A percentile compares a stretch with the other conserved stretches of the same genome.
Conservation (phyloP, 495 filamentous ascomycete species). For the Neurospora sp. region DNA sequence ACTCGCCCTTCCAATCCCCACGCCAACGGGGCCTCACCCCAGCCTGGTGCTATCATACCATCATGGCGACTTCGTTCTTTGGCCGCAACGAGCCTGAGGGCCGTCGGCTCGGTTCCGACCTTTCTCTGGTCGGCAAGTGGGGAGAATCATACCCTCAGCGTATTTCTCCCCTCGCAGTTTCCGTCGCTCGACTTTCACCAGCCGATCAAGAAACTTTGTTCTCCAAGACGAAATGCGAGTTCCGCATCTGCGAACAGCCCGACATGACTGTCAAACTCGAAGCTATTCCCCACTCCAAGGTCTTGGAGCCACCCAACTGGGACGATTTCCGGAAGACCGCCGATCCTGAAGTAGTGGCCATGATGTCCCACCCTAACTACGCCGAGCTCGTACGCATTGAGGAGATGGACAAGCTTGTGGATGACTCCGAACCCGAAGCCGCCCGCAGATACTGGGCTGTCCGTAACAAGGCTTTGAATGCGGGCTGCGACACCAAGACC, state of each 20-base stretch:
- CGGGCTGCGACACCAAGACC: neutral
- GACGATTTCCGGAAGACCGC: neutral
- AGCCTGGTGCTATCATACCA: neutral
- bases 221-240: conserved; percentile 1
- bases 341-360: conserved; percentile 9
- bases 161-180: conserved; percentile 1
- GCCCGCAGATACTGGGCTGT: neutral
- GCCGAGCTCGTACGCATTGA: neutral
- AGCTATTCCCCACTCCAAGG: neutral
- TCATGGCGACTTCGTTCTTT: conserved; percentile 10
- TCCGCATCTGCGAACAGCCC: conserved; percentile 6
- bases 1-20: neutral
- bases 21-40: neutral
- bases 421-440: neutral
- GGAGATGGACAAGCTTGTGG: neutral
- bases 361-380: conserved; percentile 8
- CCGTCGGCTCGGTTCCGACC: conserved; percentile 14
- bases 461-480: neutral
- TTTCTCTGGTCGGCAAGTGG: conserved; percentile 18
- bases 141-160: neutral
- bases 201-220: conserved; percentile 15
- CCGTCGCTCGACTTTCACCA: conserved; percentile 13
- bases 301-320: neutral
- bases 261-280: conserved; percentile 10
- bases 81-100: conserved; percentile 12